Conservation (phyloP, 73 alveolate genomes). For the Tetrahymena thermophila region DNA sequence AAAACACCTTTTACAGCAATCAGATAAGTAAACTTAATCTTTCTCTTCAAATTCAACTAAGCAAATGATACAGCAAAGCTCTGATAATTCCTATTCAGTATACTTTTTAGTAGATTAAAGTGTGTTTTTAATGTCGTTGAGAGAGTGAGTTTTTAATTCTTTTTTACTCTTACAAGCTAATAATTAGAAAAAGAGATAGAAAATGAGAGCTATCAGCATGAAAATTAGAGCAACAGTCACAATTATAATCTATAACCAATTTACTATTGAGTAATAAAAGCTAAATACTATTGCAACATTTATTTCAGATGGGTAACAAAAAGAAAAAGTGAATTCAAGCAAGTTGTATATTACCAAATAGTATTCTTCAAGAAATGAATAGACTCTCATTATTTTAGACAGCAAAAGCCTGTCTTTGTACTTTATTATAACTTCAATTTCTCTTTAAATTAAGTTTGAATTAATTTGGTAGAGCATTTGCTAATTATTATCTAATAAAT, state of each 20-base stretch:
- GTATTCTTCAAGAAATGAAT: neutral
- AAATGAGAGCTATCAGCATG: neutral
- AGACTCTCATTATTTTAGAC: neutral
- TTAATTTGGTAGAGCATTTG: neutral
- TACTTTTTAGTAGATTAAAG: neutral
- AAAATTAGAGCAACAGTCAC: neutral
- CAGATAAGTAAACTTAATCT: neutral
- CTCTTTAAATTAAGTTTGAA: neutral
- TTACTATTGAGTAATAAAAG: neutral
- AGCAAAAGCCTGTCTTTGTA: neutral
- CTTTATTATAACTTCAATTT: neutral
- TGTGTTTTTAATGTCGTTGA: neutral
- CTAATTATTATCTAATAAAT: neutral
- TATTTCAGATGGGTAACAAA: neutral
- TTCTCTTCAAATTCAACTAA: neutral
- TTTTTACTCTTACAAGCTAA: neutral
- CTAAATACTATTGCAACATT: neutral
- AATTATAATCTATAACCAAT: neutral
- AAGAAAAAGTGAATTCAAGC: neutral
- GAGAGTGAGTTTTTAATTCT: neutral
- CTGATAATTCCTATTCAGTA: neutral
- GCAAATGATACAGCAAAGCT: neutral
- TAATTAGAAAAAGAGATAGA: neutral
- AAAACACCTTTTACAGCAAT: neutral
- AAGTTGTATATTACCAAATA: neutral